Evolutionary conservation across 768 basidiomycete genomes (phyloP).

Genomic region (Megacollybia marginata): DNA sequence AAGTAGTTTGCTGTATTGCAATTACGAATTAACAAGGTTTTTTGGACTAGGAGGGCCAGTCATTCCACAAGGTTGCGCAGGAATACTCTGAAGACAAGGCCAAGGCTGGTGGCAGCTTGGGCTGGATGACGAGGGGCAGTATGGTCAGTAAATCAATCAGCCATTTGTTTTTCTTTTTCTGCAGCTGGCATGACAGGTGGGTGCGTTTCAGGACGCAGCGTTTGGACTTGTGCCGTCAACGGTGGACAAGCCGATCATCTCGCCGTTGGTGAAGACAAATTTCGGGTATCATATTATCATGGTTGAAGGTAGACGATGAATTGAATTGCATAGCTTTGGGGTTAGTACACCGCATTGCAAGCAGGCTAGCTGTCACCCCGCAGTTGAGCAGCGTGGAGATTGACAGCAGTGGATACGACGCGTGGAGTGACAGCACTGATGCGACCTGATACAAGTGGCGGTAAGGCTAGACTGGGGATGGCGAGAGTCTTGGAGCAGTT

Average conservation of each 20-base stretch:
- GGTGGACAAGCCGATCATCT: slow-evolving; percentile 68
- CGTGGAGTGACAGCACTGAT: too few relatives aligned
- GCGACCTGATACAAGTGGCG: too few relatives aligned
- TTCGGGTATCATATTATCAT: slow-evolving; percentile 89
- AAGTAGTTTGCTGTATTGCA: neutral
- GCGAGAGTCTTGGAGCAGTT: too few relatives aligned
- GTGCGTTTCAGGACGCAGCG: slow-evolving; percentile 84
- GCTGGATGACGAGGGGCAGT: slow-evolving; percentile 82
- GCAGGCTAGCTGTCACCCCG: too few relatives aligned
- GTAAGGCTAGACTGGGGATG: too few relatives aligned
- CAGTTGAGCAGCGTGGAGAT: too few relatives aligned
- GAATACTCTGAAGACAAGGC: slow-evolving; percentile 91
- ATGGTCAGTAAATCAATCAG: slow-evolving; percentile 51
- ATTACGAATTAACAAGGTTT: neutral
- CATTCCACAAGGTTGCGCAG: slow-evolving; percentile 85
- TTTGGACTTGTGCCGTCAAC: slow-evolving; percentile 75
- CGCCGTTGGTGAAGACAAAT: slow-evolving; percentile 73
- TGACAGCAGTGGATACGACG: too few relatives aligned
- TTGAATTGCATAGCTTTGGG: too few relatives aligned
- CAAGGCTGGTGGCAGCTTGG: slow-evolving; percentile 82
- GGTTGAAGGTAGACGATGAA: slow-evolving; percentile 74
- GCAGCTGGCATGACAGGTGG: slow-evolving; percentile 16
- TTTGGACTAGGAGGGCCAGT: slow-evolving; percentile 54
- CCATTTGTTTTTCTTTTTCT: neutral
- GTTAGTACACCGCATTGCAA: too few relatives aligned